A percentile compares a stretch with the other conserved stretches of the same genome.
These are phyloP conservation scores for Volvox africanus DNA, from an alignment of 139 green algal species.

Conservation along the genomic window DNA sequence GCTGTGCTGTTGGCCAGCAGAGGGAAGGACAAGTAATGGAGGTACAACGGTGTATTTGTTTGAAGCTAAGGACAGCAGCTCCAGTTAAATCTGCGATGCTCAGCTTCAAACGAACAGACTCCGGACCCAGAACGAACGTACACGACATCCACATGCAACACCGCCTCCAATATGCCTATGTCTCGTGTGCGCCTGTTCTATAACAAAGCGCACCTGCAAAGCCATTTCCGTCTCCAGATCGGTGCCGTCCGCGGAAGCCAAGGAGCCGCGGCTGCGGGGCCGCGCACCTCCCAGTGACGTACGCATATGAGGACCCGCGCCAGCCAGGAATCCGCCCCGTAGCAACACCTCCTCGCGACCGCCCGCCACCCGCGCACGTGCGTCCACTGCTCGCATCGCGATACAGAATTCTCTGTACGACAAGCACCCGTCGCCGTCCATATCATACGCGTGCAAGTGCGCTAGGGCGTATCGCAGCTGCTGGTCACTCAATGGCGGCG, in stretches of 20 bases:
- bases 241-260: not conserved
- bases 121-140: too few species aligned
- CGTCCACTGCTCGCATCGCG: conserved; percentile 49
- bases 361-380: conserved; percentile 17
- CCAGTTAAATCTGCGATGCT: too few species aligned
- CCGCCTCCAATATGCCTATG: too few species aligned
- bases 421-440: conserved; percentile 52
- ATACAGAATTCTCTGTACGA: conserved; percentile 48
- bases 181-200: too few species aligned
- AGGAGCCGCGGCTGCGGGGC: not conserved
- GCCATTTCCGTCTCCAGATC: not conserved
- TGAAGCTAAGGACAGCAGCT: too few species aligned
- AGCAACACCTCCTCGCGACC: not conserved
- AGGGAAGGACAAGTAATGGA: too few species aligned
- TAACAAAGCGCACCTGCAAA: conserved; percentile 12
- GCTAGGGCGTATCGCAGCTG: conserved; percentile 49
- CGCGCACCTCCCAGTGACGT: not conserved
- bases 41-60: too few species aligned
- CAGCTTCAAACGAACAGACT: too few species aligned
- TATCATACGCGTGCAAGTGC: conserved; percentile 54
- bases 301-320: not conserved
- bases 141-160: too few species aligned
- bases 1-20: too few species aligned
- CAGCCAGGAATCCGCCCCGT: not conserved
- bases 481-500: conserved; percentile 21